Evolutionary conservation across 371 early-diverging fungal species (phyloP).

Genomic region (Rhizomucor miehei): DNA sequence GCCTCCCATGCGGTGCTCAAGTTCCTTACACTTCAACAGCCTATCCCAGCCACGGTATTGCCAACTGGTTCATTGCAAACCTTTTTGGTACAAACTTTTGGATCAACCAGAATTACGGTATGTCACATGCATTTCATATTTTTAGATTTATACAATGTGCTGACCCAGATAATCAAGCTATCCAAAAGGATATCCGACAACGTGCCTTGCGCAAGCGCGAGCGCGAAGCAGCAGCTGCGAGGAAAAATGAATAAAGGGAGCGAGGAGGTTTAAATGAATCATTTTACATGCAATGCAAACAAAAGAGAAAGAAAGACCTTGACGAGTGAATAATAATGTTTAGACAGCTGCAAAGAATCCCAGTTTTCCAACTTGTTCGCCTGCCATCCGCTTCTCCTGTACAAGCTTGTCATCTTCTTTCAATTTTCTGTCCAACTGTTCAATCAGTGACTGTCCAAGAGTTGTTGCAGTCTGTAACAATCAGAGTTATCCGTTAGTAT

Average conservation of each 20-base stretch:
- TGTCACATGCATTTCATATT: neutral
- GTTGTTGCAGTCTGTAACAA: conserved; percentile 51
- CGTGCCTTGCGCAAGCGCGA: conserved; percentile 72
- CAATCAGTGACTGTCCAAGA: conserved; percentile 56
- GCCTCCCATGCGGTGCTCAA: conserved; percentile 70
- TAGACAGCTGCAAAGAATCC: conserved; percentile 64
- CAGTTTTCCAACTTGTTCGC: conserved; percentile 50
- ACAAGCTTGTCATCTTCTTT: conserved; percentile 45
- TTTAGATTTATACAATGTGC: neutral
- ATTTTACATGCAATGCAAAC: neutral
- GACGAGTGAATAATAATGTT: no score
- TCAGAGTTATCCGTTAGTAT: neutral
- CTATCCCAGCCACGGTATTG: conserved; percentile 78
- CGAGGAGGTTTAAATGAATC: neutral
- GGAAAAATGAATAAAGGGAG: conserved; percentile 7
- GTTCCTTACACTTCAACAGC: conserved; percentile 76
- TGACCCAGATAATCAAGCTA: conserved; percentile 21
- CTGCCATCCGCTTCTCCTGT: conserved; percentile 41
- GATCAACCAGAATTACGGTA: conserved; percentile 64
- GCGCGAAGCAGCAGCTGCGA: conserved; percentile 56
- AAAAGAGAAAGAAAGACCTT: no score
- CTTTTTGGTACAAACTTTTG: conserved; percentile 59
- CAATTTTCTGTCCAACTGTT: conserved; percentile 51
- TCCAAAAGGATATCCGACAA: conserved; percentile 69
- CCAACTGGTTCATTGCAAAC: conserved; percentile 73